Conservation (phyloP, 176 grass and related monocot species). For the bread wheat (Triticum aestivum) region DNA sequence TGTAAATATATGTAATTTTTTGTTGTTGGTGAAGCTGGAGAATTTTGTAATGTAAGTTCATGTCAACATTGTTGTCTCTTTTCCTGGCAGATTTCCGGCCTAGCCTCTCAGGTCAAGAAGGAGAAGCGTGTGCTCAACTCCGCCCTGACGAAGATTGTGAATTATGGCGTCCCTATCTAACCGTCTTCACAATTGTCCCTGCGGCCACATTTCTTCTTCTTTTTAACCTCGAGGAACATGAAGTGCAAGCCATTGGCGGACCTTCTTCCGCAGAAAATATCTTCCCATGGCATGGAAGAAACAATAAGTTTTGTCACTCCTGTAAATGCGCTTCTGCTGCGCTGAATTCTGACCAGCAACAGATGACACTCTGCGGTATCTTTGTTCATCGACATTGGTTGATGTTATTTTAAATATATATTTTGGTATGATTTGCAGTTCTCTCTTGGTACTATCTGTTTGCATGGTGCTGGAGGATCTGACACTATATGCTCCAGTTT, state of each 20-base stretch:
- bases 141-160: constrained; percentile 42
- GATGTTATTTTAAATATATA: not conserved
- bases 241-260: not conserved
- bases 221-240: not conserved
- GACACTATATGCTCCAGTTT: too few relatives aligned
- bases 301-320: constrained; percentile 9
- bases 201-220: not conserved
- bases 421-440: not conserved
- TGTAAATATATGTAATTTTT: not conserved
- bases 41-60: not conserved
- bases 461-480: too few relatives aligned
- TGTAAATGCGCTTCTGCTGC: constrained; percentile 1
- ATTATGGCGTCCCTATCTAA: constrained; percentile 45
- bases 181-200: not conserved
- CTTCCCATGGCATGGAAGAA: not conserved
- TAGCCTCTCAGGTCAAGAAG: constrained; percentile 54
- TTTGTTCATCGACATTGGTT: not conserved
- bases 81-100: constrained; percentile 26
- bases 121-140: constrained; percentile 43
- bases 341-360: not conserved
- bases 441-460: not conserved
- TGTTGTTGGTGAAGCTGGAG: not conserved
- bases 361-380: not conserved
- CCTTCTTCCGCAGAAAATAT: not conserved
- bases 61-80: not conserved